phyloP scores from a whole-genome alignment of 2,329 filamentous ascomycete species.

The Sarocladium brachiariae region DNA sequence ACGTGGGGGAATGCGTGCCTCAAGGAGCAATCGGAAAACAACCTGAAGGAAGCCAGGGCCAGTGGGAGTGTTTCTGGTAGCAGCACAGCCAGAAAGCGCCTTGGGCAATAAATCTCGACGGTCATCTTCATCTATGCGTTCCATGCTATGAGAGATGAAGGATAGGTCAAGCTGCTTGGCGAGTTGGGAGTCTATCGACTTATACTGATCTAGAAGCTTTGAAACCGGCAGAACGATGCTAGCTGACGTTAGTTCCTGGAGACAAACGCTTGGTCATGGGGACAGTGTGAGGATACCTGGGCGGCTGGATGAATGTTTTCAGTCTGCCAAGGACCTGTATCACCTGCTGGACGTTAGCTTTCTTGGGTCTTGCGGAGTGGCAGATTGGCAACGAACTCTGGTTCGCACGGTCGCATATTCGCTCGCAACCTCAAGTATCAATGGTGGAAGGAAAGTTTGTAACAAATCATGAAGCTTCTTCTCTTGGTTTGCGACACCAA shows the following conservation, averaged over 20 bases:
- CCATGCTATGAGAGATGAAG: slow-evolving; percentile 77
- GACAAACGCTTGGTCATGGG: background rate
- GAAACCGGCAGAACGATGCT: slow-evolving; percentile 75
- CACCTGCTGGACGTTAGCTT: slow-evolving; percentile 27
- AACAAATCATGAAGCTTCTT: slow-evolving; percentile 73
- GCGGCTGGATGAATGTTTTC: slow-evolving; percentile 47
- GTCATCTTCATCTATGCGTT: slow-evolving; percentile 46
- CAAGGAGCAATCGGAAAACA: slow-evolving; percentile 67
- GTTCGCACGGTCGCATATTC: slow-evolving; percentile 73
- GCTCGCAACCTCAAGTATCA: slow-evolving; percentile 81
- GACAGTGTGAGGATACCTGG: slow-evolving; percentile 31
- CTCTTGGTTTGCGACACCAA: slow-evolving; percentile 74
- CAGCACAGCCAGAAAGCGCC: slow-evolving; percentile 25
- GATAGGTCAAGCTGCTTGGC: slow-evolving; percentile 83
- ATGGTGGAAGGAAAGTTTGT: slow-evolving; percentile 69
- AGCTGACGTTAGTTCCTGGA: slow-evolving; percentile 5
- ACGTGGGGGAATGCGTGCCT: slow-evolving; percentile 64
- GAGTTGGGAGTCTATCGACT: slow-evolving; percentile 62
- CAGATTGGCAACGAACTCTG: slow-evolving; percentile 45
- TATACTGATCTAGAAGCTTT: slow-evolving; percentile 84
- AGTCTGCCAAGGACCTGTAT: slow-evolving; percentile 45
- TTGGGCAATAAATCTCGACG: slow-evolving; percentile 65
- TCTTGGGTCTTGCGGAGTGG: background rate
- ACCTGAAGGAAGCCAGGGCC: slow-evolving; percentile 69
- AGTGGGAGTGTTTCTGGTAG: slow-evolving; percentile 23